Evolutionary conservation across 1,284 basidiomycete genomes (phyloP).

Genomic region (Sanghuangporus baumii): DNA sequence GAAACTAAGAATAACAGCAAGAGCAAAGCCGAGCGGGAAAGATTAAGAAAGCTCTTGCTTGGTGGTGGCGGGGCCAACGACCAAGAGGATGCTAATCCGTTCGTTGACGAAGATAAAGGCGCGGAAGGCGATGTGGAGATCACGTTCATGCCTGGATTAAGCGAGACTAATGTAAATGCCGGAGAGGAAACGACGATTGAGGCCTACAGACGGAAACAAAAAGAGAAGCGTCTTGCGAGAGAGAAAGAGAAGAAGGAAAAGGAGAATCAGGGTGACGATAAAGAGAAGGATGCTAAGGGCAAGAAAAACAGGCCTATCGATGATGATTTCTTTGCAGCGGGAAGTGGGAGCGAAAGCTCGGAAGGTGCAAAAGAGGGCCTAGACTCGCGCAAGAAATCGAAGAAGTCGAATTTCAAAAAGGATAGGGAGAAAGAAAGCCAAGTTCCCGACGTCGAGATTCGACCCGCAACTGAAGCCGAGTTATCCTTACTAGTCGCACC

Average conservation of each 20-base stretch:
- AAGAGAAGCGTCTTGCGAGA: conserved; percentile 76
- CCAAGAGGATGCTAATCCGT: conserved; percentile 50
- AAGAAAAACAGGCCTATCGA: conserved; percentile 22
- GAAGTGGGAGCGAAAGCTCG: conserved; percentile 33
- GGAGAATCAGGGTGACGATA: conserved; percentile 22
- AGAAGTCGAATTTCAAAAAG: conserved; percentile 23
- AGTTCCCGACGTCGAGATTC: conserved; percentile 17
- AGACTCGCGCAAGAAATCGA: conserved; percentile 20
- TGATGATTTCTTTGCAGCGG: conserved; percentile 76
- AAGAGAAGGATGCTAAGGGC: conserved; percentile 22
- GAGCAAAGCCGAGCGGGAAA: conserved; percentile 44
- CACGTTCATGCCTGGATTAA: conserved; percentile 85
- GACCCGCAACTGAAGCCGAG: conserved; percentile 44
- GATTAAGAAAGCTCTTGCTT: conserved; percentile 69
- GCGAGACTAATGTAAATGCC: conserved; percentile 36
- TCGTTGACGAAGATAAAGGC: conserved; percentile 29
- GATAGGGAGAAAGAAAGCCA: conserved; percentile 23
- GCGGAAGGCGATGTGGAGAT: conserved; percentile 83
- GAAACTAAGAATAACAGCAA: conserved; percentile 25
- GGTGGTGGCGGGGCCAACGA: conserved; percentile 48
- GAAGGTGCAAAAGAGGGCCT: conserved; percentile 29
- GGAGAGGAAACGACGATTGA: conserved; percentile 78
- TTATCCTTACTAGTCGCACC: conserved; percentile 59
- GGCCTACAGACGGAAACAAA: conserved; percentile 80
- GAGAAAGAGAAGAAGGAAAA: conserved; percentile 58